Conservation (phyloP, 192 early-diverging fungal species). For the Backusella macrospora region DNA sequence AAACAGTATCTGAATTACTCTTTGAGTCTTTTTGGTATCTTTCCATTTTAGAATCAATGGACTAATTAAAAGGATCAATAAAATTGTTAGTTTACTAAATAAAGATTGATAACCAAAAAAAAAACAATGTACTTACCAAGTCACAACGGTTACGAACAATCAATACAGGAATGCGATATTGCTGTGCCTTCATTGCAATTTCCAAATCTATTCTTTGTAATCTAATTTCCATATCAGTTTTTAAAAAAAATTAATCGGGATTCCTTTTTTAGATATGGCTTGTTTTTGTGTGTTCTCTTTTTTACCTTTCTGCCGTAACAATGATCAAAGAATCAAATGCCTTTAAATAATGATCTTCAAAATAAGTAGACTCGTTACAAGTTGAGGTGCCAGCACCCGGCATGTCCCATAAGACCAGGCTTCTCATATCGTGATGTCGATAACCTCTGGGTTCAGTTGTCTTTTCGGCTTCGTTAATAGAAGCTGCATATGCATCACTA, state of each 20-base stretch:
- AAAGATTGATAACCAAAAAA: not conserved
- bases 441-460: slow-evolving; percentile 33
- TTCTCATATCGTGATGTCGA: slow-evolving; percentile 36
- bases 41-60: slow-evolving; percentile 33
- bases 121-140: slow-evolving; percentile 15
- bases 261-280: not conserved
- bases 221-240: slow-evolving; percentile 21
- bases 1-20: slow-evolving; percentile 11
- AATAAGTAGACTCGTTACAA: slow-evolving; percentile 39
- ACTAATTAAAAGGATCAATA: not conserved
- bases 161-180: slow-evolving; percentile 29
- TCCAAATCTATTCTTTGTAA: slow-evolving; percentile 30
- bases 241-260: not conserved
- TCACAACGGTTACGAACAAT: slow-evolving; percentile 39
- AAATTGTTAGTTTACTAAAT: not conserved
- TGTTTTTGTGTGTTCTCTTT: not conserved
- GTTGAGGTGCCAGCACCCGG: slow-evolving; percentile 34
- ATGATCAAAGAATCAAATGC: slow-evolving; percentile 45
- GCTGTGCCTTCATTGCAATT: slow-evolving; percentile 30
- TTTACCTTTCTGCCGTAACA: slow-evolving; percentile 42
- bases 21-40: slow-evolving; percentile 11
- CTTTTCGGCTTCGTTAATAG: slow-evolving; percentile 34
- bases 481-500: slow-evolving; percentile 30
- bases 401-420: slow-evolving; percentile 43
- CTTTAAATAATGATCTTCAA: slow-evolving; percentile 41